A percentile compares a stretch with the other conserved stretches of the same genome.
phyloP scores from a whole-genome alignment of 2,329 filamentous ascomycete species.

The Aspergillus arachidicola region DNA sequence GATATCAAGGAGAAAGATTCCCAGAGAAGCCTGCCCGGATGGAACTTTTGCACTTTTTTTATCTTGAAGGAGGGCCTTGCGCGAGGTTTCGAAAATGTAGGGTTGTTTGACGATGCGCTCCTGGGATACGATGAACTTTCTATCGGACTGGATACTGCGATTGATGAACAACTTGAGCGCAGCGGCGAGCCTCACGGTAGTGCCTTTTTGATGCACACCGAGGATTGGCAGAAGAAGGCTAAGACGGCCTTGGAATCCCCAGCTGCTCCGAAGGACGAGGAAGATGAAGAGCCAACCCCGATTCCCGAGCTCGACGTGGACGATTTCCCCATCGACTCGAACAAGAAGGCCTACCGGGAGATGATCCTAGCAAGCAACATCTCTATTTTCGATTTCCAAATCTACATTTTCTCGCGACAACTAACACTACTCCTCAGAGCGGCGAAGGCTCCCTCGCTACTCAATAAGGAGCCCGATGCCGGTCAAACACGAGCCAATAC shows the following conservation, averaged over 20 bases:
- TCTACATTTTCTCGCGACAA: constrained; percentile 91
- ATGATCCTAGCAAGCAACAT: constrained; percentile 94
- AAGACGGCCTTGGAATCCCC: constrained; percentile 53
- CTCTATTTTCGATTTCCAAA: constrained; percentile 91
- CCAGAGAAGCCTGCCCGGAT: constrained; percentile 83
- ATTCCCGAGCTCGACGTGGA: constrained; percentile 32
- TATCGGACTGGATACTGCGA: constrained; percentile 79
- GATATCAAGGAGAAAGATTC: constrained; percentile 94
- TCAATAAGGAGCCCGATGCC: constrained; percentile 29
- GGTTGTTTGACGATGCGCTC: constrained; percentile 90
- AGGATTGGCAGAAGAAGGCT: constrained; percentile 68
- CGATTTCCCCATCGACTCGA: constrained; percentile 52
- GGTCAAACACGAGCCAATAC: constrained; percentile 51
- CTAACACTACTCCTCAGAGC: constrained; percentile 78
- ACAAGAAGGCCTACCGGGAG: constrained; percentile 81
- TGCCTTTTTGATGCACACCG: constrained; percentile 70
- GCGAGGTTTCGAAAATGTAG: constrained; percentile 92
- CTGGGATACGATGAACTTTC: constrained; percentile 94
- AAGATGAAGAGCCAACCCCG: constrained; percentile 29
- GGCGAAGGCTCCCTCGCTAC: constrained; percentile 61
- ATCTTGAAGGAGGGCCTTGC: constrained; percentile 95
- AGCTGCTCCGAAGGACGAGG: constrained; percentile 30
- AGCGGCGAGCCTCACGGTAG: constrained; percentile 69
- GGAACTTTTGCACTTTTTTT: constrained; percentile 99
- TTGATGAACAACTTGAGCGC: constrained; percentile 71